These are phyloP conservation scores for Heritiera littoralis DNA, from an alignment of 345 rosid species.

Conservation along the genomic window DNA sequence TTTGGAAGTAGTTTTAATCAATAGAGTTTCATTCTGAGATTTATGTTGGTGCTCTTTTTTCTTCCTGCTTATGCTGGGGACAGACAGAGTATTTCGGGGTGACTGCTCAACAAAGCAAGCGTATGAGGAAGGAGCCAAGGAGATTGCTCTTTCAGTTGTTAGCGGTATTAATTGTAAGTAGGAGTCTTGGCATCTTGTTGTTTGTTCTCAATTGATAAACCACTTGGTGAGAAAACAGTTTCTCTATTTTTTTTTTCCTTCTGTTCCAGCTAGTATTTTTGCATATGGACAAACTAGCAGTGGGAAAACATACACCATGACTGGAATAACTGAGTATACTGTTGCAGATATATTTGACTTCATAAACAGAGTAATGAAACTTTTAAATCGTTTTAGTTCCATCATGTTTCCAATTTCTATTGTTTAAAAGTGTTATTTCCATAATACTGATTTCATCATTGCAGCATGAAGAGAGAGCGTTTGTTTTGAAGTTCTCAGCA, in stretches of 20 bases:
- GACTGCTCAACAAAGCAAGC: conserved; percentile 77
- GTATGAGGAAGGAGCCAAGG: conserved; percentile 79
- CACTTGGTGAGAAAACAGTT: neutral
- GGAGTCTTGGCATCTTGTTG: neutral
- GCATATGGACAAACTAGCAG: conserved; percentile 99
- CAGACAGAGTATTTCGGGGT: conserved; percentile 93
- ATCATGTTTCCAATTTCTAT: conserved; percentile 15
- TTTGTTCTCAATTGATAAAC: neutral
- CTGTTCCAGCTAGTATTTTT: conserved; percentile 76
- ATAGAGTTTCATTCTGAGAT: neutral
- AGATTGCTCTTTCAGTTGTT: conserved; percentile 89
- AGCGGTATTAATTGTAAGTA: conserved; percentile 86
- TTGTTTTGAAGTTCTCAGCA: conserved; percentile 92
- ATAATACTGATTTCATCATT: conserved; percentile 17
- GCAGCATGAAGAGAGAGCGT: conserved; percentile 95
- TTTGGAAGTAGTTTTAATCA: conserved; percentile 11
- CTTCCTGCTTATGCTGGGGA: conserved; percentile 26
- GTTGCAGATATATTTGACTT: conserved; percentile 92
- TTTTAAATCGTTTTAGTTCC: conserved; percentile 18
- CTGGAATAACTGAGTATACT: conserved; percentile 83
- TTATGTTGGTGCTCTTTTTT: conserved; percentile 6
- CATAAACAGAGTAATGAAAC: conserved; percentile 57
- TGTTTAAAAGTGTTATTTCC: neutral
- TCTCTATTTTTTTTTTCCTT: conserved; percentile 20
- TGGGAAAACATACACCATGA: conserved; percentile 98